Evolutionary conservation across 805 yeast species (phyloP).

Genomic region (Kodamaea kaohsiungensis): DNA sequence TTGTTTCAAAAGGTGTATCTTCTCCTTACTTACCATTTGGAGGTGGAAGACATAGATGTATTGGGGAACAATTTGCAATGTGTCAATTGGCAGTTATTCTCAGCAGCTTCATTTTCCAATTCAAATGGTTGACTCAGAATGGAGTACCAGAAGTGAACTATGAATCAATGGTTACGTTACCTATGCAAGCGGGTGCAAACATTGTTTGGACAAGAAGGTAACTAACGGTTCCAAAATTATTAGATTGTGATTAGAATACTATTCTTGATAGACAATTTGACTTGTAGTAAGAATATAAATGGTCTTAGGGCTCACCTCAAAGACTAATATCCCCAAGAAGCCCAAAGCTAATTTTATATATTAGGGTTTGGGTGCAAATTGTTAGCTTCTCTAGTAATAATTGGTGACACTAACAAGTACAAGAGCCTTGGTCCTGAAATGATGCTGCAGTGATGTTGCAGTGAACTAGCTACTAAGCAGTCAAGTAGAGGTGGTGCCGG

Average conservation of each 20-base stretch:
- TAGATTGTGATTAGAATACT: not conserved
- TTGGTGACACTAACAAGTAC: too few relatives aligned
- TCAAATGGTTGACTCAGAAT: slow-evolving; percentile 44
- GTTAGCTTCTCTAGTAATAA: too few relatives aligned
- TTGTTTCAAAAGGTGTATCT: slow-evolving; percentile 89
- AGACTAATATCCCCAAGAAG: too few relatives aligned
- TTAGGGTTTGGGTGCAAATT: too few relatives aligned
- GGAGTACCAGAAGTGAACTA: slow-evolving; percentile 69
- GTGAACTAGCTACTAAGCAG: too few relatives aligned
- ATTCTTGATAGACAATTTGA: too few relatives aligned
- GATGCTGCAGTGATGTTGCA: too few relatives aligned
- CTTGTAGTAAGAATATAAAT: too few relatives aligned
- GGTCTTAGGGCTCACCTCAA: too few relatives aligned
- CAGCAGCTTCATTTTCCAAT: slow-evolving; percentile 67
- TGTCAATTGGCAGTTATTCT: slow-evolving; percentile 86
- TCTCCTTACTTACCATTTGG: slow-evolving; percentile 97
- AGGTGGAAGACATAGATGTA: slow-evolving; percentile 99
- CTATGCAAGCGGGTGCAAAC: slow-evolving; percentile 64
- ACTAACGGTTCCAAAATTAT: slow-evolving; percentile 18
- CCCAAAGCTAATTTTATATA: too few relatives aligned
- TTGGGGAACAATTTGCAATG: slow-evolving; percentile 97
- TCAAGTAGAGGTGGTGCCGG: too few relatives aligned
- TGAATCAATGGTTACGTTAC: slow-evolving; percentile 90
- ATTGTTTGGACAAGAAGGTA: slow-evolving; percentile 67
- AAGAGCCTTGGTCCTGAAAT: too few relatives aligned